Evolutionary conservation across 495 filamentous ascomycete genomes (phyloP).

Genomic region (Pyronema omphalodes): DNA sequence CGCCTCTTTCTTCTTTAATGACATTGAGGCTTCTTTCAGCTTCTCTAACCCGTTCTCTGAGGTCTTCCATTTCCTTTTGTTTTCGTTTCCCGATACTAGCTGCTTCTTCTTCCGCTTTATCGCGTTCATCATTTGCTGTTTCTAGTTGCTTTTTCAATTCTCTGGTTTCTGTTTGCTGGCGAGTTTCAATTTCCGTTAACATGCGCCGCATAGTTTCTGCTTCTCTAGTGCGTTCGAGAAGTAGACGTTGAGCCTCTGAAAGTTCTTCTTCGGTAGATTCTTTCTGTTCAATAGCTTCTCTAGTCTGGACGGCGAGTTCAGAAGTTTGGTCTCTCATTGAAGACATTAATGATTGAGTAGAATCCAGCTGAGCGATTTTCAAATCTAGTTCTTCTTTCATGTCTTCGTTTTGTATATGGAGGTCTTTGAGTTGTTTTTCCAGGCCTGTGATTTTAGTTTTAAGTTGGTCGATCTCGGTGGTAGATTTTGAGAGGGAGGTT

Average conservation of each 20-base stretch:
- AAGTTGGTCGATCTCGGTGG: constrained; percentile 48
- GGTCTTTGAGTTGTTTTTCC: constrained; percentile 47
- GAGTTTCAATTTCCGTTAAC: constrained; percentile 67
- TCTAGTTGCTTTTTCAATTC: constrained; percentile 88
- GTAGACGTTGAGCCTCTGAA: constrained; percentile 65
- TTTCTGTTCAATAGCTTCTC: constrained; percentile 62
- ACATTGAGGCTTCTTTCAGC: constrained; percentile 56
- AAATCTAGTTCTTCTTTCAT: constrained; percentile 66
- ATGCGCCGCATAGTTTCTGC: constrained; percentile 87
- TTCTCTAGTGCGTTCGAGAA: constrained; percentile 85
- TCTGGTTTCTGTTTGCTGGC: constrained; percentile 57
- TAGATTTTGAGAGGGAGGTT: constrained; percentile 42
- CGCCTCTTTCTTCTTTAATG: constrained; percentile 45
- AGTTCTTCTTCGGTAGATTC: constrained; percentile 91
- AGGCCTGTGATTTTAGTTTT: constrained; percentile 46
- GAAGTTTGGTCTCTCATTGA: constrained; percentile 84
- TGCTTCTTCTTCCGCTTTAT: constrained; percentile 80
- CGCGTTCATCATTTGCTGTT: constrained; percentile 71
- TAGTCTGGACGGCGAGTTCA: constrained; percentile 83
- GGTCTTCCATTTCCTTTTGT: constrained; percentile 70
- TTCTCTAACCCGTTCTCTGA: constrained; percentile 59
- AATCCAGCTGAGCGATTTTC: constrained; percentile 68
- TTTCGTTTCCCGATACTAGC: constrained; percentile 55
- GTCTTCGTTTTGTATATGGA: constrained; percentile 44
- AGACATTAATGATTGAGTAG: constrained; percentile 64